Percentiles rank a stretch among this genome's conserved stretches.
Conservation (phyloP, 2,329 filamentous ascomycete species). For the Cordyceps tenuipes region DNA sequence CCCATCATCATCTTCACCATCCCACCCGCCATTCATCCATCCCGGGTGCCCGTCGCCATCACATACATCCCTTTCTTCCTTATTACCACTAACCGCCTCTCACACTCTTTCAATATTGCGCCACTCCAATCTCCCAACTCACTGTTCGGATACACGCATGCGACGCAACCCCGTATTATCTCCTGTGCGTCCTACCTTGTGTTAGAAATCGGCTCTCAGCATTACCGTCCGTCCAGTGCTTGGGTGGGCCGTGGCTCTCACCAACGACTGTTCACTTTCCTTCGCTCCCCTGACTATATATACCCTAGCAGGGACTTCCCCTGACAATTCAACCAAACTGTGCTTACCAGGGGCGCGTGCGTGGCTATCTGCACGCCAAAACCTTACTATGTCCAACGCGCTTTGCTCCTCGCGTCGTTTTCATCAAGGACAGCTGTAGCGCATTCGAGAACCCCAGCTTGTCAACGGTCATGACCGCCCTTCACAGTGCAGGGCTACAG, state of each 20-base stretch:
- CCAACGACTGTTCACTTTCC: not conserved
- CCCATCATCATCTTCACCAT: no score
- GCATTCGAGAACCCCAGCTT: not conserved
- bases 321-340: not conserved
- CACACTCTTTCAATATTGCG: no score
- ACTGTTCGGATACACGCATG: not conserved
- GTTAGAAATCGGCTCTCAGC: not conserved
- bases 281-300: not conserved
- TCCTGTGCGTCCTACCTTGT: not conserved
- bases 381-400: not conserved
- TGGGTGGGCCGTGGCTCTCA: not conserved
- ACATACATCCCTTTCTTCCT: no score
- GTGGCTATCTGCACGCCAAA: not conserved
- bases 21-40: no score
- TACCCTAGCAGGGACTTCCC: not conserved
- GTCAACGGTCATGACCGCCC: not conserved
- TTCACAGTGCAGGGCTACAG: not conserved
- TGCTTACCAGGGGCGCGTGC: not conserved
- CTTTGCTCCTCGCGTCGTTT: not conserved
- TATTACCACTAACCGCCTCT: no score
- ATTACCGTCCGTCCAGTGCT: not conserved
- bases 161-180: not conserved
- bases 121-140: not conserved
- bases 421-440: not conserved
- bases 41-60: no score